A percentile compares a stretch with the other conserved stretches of the same genome.
These are phyloP conservation scores for Acephala macrosclerotiorum DNA, from an alignment of 2,329 filamentous ascomycete species.

Conservation along the genomic window DNA sequence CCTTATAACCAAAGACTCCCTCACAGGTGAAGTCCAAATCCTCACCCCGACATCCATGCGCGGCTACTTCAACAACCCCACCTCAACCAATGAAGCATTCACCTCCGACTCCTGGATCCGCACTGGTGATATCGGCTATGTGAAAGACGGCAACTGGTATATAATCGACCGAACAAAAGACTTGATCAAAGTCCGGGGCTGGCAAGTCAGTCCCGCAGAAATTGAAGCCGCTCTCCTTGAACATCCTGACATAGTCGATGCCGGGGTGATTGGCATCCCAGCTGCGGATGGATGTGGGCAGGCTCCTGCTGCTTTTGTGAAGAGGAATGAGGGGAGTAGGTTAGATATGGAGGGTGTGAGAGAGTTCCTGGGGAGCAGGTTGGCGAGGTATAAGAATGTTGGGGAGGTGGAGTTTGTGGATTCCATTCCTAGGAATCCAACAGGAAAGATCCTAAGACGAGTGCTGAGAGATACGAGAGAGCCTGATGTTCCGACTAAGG, in stretches of 20 bases:
- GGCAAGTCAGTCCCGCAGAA: constrained; percentile 56
- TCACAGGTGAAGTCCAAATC: constrained; percentile 39
- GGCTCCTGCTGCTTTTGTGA: constrained; percentile 41
- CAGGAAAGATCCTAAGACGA: constrained; percentile 12
- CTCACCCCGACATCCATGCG: constrained; percentile 43
- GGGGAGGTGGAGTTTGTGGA: constrained; percentile 8
- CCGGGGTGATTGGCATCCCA: constrained; percentile 53
- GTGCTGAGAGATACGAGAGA: neutral
- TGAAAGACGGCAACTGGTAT: constrained; percentile 39
- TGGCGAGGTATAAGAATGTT: constrained; percentile 13
- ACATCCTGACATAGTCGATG: constrained; percentile 52
- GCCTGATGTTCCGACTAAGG: neutral
- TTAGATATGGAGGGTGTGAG: constrained; percentile 3
- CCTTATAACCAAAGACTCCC: constrained; percentile 25
- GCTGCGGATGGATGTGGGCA: constrained; percentile 43
- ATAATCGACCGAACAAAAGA: constrained; percentile 53
- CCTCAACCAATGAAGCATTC: constrained; percentile 40
- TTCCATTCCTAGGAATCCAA: constrained; percentile 4
- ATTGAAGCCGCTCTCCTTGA: constrained; percentile 53
- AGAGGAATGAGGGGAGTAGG: neutral
- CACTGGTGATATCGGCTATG: constrained; percentile 54
- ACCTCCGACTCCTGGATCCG: constrained; percentile 46
- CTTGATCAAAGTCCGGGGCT: constrained; percentile 55
- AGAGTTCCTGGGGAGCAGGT: neutral
- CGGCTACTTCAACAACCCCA: constrained; percentile 47